Evolutionary conservation across 345 rosid species (phyloP).

Genomic region (Citrus unshiu): DNA sequence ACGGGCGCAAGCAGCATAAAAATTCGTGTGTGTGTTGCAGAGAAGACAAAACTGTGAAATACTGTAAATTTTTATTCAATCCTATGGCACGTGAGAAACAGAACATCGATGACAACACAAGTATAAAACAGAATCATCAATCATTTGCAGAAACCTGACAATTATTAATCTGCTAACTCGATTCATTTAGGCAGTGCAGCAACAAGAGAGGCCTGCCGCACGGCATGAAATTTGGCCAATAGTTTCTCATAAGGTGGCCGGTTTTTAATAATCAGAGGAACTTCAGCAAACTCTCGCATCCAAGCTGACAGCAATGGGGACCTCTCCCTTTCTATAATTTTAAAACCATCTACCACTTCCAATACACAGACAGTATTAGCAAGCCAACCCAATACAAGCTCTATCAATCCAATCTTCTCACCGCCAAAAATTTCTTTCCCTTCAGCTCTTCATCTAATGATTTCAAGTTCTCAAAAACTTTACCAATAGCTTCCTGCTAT

Average conservation of each 20-base stretch:
- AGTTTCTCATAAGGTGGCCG: not conserved
- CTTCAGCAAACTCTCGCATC: constrained; percentile 22
- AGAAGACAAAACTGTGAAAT: no score
- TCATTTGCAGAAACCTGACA: no score
- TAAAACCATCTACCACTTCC: constrained; percentile 17
- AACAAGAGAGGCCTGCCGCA: not conserved
- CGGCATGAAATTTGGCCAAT: not conserved
- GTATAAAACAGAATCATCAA: no score
- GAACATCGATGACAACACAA: no score
- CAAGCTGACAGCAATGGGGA: constrained; percentile 28
- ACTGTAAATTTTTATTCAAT: no score
- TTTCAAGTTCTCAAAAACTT: constrained; percentile 15
- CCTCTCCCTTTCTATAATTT: constrained; percentile 16
- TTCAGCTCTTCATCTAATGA: constrained; percentile 31
- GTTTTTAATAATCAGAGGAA: constrained; percentile 15
- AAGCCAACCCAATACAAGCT: constrained; percentile 38
- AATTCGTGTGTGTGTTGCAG: no score
- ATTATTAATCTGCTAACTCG: not conserved
- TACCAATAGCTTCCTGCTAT: constrained; percentile 19
- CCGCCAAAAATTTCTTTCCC: constrained; percentile 41
- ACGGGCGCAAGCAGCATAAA: no score
- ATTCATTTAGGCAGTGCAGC: not conserved
- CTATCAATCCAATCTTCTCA: constrained; percentile 30
- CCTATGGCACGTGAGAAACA: no score
- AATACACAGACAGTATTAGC: constrained; percentile 17